These are phyloP conservation scores for Pelargonium myrrhifolium DNA, from an alignment of 441 rosid genomes.

Conservation along the genomic window DNA sequence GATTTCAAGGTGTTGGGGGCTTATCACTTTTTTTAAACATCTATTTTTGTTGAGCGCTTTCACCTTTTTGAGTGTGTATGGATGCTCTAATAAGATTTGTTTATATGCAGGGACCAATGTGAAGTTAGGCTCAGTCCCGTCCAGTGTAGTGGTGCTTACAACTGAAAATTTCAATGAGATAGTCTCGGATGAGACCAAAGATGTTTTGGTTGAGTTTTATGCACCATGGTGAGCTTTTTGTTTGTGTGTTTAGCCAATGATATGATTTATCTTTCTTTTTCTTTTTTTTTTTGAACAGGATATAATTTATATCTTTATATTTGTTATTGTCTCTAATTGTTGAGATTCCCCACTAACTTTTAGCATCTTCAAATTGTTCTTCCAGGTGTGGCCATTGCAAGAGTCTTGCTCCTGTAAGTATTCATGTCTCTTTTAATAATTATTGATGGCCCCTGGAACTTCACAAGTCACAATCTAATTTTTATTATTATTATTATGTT, in stretches of 20 bases:
- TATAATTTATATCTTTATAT: neutral
- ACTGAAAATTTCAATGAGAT: conserved; percentile 64
- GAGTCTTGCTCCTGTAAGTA: conserved; percentile 65
- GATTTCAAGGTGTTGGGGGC: neutral
- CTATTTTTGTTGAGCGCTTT: neutral
- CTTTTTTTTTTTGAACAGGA: too few relatives aligned
- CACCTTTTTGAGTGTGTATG: neutral
- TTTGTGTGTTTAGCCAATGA: neutral
- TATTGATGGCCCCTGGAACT: conserved; percentile 4
- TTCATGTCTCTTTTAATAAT: conserved; percentile 4
- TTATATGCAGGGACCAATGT: conserved; percentile 66
- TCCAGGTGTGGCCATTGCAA: conserved; percentile 80
- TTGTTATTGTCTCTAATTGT: conserved; percentile 3
- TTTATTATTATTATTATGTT: neutral
- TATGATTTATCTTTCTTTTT: too few relatives aligned
- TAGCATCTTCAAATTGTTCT: conserved; percentile 14
- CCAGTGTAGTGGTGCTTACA: conserved; percentile 59
- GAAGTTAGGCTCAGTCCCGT: conserved; percentile 67
- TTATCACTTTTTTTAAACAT: neutral
- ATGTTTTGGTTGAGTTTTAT: conserved; percentile 89
- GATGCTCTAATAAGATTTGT: conserved; percentile 8
- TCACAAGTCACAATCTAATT: conserved; percentile 4
- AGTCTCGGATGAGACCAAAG: conserved; percentile 76
- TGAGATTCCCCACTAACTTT: conserved; percentile 1
- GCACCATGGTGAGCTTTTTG: conserved; percentile 69